Evolutionary conservation across 2,329 filamentous ascomycete genomes (phyloP).

Genomic region (Fusarium nematophilum): DNA sequence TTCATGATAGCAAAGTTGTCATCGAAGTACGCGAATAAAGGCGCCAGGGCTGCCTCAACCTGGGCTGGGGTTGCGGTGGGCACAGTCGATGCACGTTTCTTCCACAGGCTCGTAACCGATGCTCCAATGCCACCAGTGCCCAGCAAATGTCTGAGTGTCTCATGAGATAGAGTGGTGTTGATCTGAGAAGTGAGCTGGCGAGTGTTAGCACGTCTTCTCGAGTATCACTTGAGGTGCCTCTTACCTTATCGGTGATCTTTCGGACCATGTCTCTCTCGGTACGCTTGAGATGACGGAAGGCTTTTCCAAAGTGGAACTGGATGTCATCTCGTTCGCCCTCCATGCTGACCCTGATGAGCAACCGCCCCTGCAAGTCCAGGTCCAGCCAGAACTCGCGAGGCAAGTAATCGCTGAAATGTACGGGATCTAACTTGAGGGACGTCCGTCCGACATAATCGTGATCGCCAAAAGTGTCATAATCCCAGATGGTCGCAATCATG

Average conservation of each 20-base stretch:
- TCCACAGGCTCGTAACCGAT: conserved; percentile 77
- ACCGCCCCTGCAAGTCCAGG: conserved; percentile 90
- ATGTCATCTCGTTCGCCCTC: conserved; percentile 98
- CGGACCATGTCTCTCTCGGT: conserved; percentile 98
- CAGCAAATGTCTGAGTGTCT: conserved; percentile 80
- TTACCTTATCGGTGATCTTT: conserved; percentile 96
- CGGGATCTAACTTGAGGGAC: conserved; percentile 97
- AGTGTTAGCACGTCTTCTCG: conserved; percentile 16
- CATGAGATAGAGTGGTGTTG: conserved; percentile 84
- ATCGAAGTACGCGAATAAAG: conserved; percentile 94
- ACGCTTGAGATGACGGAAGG: conserved; percentile 93
- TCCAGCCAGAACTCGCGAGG: conserved; percentile 98
- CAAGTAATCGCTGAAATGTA: conserved; percentile 95
- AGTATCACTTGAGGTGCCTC: conserved; percentile 27
- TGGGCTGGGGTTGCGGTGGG: conserved; percentile 76
- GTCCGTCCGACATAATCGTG: conserved; percentile 97
- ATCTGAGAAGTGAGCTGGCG: conserved; percentile 89
- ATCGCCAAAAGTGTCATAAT: conserved; percentile 96
- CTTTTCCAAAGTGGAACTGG: conserved; percentile 97
- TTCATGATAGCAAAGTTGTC: conserved; percentile 99
- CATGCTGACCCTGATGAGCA: conserved; percentile 95
- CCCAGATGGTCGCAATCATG: conserved; percentile 97
- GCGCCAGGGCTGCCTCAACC: conserved; percentile 82
- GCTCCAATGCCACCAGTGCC: conserved; percentile 77
- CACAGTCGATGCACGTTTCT: conserved; percentile 66